Evolutionary conservation across 805 yeast genomes (phyloP), one percentile per base, ranked within the genome.

Genomic region (Vanderwaltozyma polyspora): DNA sequence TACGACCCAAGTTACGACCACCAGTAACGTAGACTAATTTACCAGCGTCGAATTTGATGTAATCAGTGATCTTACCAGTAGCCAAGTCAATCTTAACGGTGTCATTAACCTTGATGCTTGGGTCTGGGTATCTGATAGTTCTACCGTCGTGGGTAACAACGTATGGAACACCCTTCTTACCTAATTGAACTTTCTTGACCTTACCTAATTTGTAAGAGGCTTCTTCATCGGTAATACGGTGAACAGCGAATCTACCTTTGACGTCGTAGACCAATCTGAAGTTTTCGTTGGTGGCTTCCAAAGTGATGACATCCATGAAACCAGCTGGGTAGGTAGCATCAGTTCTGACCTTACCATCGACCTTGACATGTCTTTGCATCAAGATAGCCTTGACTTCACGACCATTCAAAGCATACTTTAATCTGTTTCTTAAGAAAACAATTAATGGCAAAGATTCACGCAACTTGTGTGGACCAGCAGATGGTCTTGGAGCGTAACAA

Each of bases 101-200:
- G 74, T 89, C 98, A 78, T 91, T 87, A 62, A 85, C 86, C 73
- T 75, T 89, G 79, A 89, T 78, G 56, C 70, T 68, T 70, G 98
- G 98, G 66, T 89, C 97, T 68, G 97, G 97, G 84, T 87, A 89
- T 72, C 97, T 87, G 75, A 89, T 72, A 64, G 98, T 89, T 79
- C 98, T 87, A 71, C 98, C 97, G 65, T 89, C 98, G 79, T 89
- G 98, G 64, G 98, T 89, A 55, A 89, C 97, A 63, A 83, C 80
- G 81, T 84, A 89, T 63, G 98, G 98, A 60, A 89, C 76, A 64
- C 95, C 95, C 74, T 78, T 85, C 82, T 89, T 91, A 70, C 98
- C 97, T 65, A 87, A 76, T 74, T 85, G 94, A 51, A 89, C 95
- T 69, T 82, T 85, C 82, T 85, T 91, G 59, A 89, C 97, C 76